These are phyloP conservation scores for Aspergillus terreus DNA, from an alignment of 2,329 filamentous ascomycete species.

Conservation along the genomic window DNA sequence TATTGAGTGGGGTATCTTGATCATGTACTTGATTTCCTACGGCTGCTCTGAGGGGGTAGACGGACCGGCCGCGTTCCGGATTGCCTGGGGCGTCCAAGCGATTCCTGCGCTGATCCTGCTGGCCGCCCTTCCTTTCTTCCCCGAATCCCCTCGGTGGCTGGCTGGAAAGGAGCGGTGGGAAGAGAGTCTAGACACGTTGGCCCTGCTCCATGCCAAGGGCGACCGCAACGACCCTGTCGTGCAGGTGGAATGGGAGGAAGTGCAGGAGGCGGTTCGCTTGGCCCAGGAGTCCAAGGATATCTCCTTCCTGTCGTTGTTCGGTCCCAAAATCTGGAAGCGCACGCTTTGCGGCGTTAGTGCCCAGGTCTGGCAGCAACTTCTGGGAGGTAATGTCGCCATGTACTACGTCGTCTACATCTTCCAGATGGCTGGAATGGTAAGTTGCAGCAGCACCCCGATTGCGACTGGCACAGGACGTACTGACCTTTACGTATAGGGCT, in stretches of 20 bases:
- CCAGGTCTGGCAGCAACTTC: slow-evolving; percentile 56
- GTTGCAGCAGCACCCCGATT: background rate
- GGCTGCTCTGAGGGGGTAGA: slow-evolving; percentile 32
- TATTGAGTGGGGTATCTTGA: slow-evolving; percentile 43
- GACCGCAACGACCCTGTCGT: slow-evolving; percentile 54
- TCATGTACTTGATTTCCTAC: slow-evolving; percentile 44
- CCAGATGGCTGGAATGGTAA: slow-evolving; percentile 53
- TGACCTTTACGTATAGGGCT: background rate
- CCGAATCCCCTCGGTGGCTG: slow-evolving; percentile 60
- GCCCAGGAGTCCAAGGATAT: slow-evolving; percentile 31
- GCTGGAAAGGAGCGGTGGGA: slow-evolving; percentile 58
- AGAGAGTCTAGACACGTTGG: slow-evolving; percentile 49
- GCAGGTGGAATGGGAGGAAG: slow-evolving; percentile 48
- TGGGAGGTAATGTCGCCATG: slow-evolving; percentile 56
- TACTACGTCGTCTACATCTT: slow-evolving; percentile 62
- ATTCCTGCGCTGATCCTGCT: slow-evolving; percentile 57
- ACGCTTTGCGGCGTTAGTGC: slow-evolving; percentile 51
- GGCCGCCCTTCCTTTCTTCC: slow-evolving; percentile 54
- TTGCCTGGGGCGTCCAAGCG: slow-evolving; percentile 62
- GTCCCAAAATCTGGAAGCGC: slow-evolving; percentile 48
- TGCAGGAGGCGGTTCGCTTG: slow-evolving; percentile 30
- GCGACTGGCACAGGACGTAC: too few species aligned
- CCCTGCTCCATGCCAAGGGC: slow-evolving; percentile 55
- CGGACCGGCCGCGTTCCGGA: slow-evolving; percentile 50
- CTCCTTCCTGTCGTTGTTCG: slow-evolving; percentile 42